phyloP scores from a whole-genome alignment of 2,329 filamentous ascomycete species.

The Epichloe sibirici region DNA sequence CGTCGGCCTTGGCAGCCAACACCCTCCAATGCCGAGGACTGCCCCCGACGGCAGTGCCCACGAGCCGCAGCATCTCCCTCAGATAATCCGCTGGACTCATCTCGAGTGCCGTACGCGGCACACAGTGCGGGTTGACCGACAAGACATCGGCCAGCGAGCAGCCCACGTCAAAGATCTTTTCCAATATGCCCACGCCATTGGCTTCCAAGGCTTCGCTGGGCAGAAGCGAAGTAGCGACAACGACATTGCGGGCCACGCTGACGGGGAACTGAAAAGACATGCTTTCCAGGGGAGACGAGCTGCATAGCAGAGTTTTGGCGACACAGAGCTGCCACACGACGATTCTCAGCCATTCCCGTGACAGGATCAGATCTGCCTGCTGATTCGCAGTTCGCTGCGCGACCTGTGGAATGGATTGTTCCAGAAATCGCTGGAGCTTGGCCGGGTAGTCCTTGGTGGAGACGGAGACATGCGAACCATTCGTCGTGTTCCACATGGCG shows the following conservation, averaged over 20 bases:
- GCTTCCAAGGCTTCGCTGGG: constrained; percentile 18
- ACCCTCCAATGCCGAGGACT: constrained; percentile 2
- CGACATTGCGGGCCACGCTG: constrained; percentile 14
- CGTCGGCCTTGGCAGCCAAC: constrained; percentile 1
- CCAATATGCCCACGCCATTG: constrained; percentile 20
- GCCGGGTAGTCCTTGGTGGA: constrained; percentile 4
- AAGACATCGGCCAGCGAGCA: constrained; percentile 18
- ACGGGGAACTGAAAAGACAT: constrained; percentile 17
- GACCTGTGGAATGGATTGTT: constrained; percentile 4
- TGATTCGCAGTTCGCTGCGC: constrained; percentile 10
- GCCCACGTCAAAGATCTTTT: constrained; percentile 22
- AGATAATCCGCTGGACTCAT: constrained; percentile 1
- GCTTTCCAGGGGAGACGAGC: constrained; percentile 8
- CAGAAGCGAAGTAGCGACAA: constrained; percentile 12
- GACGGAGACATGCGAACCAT: neutral
- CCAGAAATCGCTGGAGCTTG: constrained; percentile 7
- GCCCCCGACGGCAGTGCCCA: neutral
- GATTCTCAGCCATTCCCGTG: constrained; percentile 16
- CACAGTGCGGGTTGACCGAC: constrained; percentile 1
- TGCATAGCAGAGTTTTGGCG: constrained; percentile 10
- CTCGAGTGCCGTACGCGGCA: constrained; percentile 1
- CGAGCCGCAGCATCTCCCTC: constrained; percentile 1
- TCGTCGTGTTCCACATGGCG: constrained; percentile 14
- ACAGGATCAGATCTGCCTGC: constrained; percentile 15
- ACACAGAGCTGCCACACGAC: constrained; percentile 18